Evolutionary conservation across 2,329 filamentous ascomycete species (phyloP), one percentile per base, ranked within the genome.

Genomic region (Onygenales sp.): DNA sequence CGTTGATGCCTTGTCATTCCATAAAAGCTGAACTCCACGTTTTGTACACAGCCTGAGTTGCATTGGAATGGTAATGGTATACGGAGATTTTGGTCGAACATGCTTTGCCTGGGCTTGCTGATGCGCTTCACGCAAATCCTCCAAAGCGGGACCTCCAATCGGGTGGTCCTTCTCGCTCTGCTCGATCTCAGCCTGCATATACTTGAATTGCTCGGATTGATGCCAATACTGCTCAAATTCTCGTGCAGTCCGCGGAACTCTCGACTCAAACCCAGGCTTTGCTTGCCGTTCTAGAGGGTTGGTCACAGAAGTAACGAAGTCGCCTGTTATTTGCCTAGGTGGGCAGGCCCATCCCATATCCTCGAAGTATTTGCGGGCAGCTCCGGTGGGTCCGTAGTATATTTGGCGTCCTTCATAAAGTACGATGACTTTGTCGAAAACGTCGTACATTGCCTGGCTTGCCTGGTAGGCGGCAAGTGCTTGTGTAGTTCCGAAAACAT

Each of bases 41-140:
- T 84, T 86, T 13, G 92, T 74, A 65, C 89, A 95, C n/a, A 96
- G 80, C 58, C 79, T 70, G 56, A 95, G 70, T 67, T 96, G 91
- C 72, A 92, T 86, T 2, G 59, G 55, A 60, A 86, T 87, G 0
- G 87, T 91, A 40, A 95, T 77, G 1, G 88, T 91, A 69, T 86
- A 95, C 0, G 90, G 88, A 56, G 63, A 70, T 44, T 65, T 66
- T 32, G 61, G 65, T 27, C 63, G 62, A 37, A 65, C 66, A 57
- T 69, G 69, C 54, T 71, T 70, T 49, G 64, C 70, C 56, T 68
- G 70, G 42, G 61, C 63, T 17, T 61, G 48, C 8, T 59, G 61
- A 48, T 69, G 67, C 21, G 62, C 61, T 37, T 67, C 56, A 31
- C 63, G 56, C 52, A 73, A 67, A 6, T 60, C 59, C 36, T 65